A percentile compares a stretch with the other conserved stretches of the same genome.
Conservation (phyloP, 2,329 filamentous ascomycete species). For the Fonsecaea nubica region DNA sequence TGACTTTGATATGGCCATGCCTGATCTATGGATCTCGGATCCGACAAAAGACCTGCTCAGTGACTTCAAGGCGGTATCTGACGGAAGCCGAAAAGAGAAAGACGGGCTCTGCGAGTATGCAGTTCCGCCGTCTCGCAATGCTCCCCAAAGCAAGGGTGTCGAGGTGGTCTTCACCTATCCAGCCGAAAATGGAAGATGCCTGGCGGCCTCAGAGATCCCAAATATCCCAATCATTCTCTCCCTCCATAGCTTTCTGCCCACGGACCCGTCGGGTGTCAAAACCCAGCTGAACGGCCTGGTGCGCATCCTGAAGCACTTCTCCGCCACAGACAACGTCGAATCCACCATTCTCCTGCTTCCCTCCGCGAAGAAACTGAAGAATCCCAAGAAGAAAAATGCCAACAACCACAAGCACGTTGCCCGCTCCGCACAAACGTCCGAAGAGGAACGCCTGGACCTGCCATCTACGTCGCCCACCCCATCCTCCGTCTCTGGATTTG, state of each 20-base stretch:
- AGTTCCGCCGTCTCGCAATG: conserved; percentile 35
- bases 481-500: conserved; percentile 42
- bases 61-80: conserved; percentile 35
- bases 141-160: conserved; percentile 32
- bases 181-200: conserved; percentile 34
- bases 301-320: conserved; percentile 53
- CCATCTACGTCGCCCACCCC: conserved; percentile 45
- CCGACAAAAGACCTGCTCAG: conserved; percentile 36
- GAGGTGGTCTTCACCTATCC: conserved; percentile 40
- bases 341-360: conserved; percentile 64
- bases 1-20: conserved; percentile 36
- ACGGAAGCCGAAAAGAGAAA: conserved; percentile 23
- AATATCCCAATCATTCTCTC: conserved; percentile 48
- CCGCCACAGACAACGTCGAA: conserved; percentile 60
- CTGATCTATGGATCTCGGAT: conserved; percentile 40
- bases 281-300: conserved; percentile 29
- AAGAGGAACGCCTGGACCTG: conserved; percentile 41
- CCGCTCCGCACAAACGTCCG: conserved; percentile 24
- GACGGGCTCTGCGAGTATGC: conserved; percentile 38
- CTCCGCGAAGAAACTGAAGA: conserved; percentile 23
- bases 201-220: conserved; percentile 34
- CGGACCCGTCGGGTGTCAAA: conserved; percentile 44
- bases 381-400: conserved; percentile 30
- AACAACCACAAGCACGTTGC: conserved; percentile 25
- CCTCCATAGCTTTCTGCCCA: conserved; percentile 50